Base-by-base conservation (phyloP, 345 rosid species). In the Durio zibethinus region DNA sequence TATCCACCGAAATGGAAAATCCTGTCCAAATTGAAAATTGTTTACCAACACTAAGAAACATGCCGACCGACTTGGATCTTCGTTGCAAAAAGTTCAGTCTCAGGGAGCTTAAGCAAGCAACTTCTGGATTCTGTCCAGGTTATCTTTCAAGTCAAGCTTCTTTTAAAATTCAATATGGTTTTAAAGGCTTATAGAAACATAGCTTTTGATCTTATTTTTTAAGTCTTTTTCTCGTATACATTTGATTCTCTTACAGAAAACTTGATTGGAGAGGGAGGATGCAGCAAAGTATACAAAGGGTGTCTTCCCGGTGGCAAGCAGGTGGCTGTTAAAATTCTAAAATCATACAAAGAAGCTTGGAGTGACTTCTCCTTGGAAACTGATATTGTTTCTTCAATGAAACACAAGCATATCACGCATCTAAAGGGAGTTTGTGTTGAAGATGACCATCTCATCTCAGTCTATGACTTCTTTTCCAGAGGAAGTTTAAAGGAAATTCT, bases 261-360 rank as follows among this genome's bases (percentile, higher is more conserved):
- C 63, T 81, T 88, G 79, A 84, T 84, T 68, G 92, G 90, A 67
- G 83, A 85, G 63, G 92, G 92, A 66, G 92, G 88, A 12, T 85
- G 84, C 65, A 87, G 84, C 82, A 73, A 76, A 29, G 90, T 88
- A 9, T 88, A 87, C 81, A 87, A 81, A 67, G 92, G 88, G 23
- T 60, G 66, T 50, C 88, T 87, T 65, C 69, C 80, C 1, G 63
- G 59, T 76, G 90, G 88, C 54, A 84, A 84, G 76, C 61, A 11
- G 9, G 85, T 81, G 25, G 92, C 90, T 5, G 81, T 84, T 29
- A 88, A 85, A 79, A 73, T 85, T 78, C 80, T 77, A 56, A 86
- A 82, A n/a, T 74, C 88, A n/a, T 87, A 87, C 53, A 80, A 64
- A 73, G 87, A 84, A 78, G 87, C 86, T 73, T 74, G 78, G 72